These are phyloP conservation scores for Colletotrichum eremochloae DNA, from an alignment of 2,329 filamentous ascomycete genomes.

Conservation along the genomic window DNA sequence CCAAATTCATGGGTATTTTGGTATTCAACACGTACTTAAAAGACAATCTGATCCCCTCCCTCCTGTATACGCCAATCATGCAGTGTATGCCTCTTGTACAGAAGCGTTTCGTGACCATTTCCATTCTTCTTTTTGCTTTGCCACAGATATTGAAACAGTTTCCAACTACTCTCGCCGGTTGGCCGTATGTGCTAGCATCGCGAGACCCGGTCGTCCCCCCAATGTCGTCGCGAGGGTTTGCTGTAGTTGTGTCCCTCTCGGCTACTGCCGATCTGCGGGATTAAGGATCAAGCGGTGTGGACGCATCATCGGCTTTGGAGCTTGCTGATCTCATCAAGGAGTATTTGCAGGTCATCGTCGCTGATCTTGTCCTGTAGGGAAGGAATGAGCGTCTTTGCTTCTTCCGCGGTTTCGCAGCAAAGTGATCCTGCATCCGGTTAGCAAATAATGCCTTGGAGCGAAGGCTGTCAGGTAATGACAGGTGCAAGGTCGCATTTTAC, in stretches of 20 bases:
- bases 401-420: slow-evolving; percentile 92
- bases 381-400: slow-evolving; percentile 96
- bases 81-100: slow-evolving; percentile 31
- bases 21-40: slow-evolving; percentile 41
- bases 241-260: not conserved
- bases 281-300: not conserved
- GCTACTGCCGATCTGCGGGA: not conserved
- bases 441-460: not conserved
- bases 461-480: not conserved
- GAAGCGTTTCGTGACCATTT: slow-evolving; percentile 29
- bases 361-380: slow-evolving; percentile 89
- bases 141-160: not conserved
- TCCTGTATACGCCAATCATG: slow-evolving; percentile 42
- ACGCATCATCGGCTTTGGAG: slow-evolving; percentile 60
- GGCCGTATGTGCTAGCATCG: not conserved
- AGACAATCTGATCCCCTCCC: slow-evolving; percentile 39
- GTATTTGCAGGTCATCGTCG: slow-evolving; percentile 87
- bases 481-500: slow-evolving; percentile 43
- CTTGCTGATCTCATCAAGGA: slow-evolving; percentile 93
- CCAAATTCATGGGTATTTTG: slow-evolving; percentile 42
- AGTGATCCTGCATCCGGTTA: slow-evolving; percentile 75
- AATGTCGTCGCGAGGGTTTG: not conserved
- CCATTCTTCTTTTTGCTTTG: slow-evolving; percentile 4
- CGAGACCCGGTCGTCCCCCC: not conserved
- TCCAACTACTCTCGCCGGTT: not conserved